These are phyloP conservation scores for Eucommia ulmoides DNA, from an alignment of 257 asterid species.

Conservation along the genomic window DNA sequence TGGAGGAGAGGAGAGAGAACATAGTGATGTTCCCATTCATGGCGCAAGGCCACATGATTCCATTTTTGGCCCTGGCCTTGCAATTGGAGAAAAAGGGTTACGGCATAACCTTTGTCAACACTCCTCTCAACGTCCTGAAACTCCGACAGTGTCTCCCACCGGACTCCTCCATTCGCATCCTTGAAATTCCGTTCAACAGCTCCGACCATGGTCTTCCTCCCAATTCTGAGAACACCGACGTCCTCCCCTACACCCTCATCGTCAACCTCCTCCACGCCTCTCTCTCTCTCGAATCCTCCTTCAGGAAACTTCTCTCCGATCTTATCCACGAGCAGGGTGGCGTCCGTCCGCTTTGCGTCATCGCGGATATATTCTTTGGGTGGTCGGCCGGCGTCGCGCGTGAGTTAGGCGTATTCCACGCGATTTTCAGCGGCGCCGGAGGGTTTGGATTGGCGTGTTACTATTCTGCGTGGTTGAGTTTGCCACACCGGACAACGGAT, in stretches of 20 bases:
- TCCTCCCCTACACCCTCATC: constrained; percentile 9
- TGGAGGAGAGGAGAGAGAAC: constrained; percentile 3
- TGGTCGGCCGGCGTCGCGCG: constrained; percentile 45
- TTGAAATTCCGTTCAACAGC: constrained; percentile 18
- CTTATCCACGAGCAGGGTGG: constrained; percentile 4
- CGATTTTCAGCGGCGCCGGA: constrained; percentile 32
- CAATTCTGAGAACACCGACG: constrained; percentile 12
- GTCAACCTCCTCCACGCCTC: constrained; percentile 8
- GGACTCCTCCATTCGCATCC: constrained; percentile 10
- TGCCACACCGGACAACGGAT: constrained; percentile 30
- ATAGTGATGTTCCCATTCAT: constrained; percentile 20
- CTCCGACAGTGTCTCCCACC: constrained; percentile 4
- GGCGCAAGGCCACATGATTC: constrained; percentile 27
- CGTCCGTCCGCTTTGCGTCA: constrained; percentile 18
- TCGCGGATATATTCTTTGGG: constrained; percentile 41
- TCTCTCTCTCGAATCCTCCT: constrained; percentile 16
- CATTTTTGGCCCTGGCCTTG: constrained; percentile 20
- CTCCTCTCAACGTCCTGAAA: constrained; percentile 17
- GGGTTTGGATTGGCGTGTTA: constrained; percentile 60
- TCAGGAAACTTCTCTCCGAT: constrained; percentile 11
- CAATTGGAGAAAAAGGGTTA: constrained; percentile 11
- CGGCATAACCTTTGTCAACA: constrained; percentile 17
- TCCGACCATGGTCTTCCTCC: constrained; percentile 16
- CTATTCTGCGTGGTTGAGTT: constrained; percentile 41
- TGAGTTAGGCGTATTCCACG: constrained; percentile 37